Percentiles rank a stretch among this genome's conserved stretches.
phyloP scores from a whole-genome alignment of 805 yeast species.

The Monosporozyma aerobia region DNA sequence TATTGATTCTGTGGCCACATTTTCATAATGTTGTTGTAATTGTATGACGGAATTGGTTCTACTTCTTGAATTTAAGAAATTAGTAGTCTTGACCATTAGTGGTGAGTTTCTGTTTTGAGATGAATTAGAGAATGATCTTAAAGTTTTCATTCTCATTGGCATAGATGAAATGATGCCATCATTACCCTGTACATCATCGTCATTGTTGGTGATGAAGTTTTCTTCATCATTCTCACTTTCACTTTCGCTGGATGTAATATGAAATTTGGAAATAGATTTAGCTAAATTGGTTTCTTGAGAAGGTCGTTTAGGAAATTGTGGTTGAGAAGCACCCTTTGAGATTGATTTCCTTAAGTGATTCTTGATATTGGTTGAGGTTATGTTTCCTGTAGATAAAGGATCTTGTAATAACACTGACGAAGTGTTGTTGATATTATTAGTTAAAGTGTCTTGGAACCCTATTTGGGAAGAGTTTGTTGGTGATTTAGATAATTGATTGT shows the following conservation, averaged over 20 bases:
- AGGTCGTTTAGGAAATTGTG: not conserved
- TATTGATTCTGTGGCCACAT: not conserved
- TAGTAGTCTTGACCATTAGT: not conserved
- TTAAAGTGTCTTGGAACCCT: not conserved
- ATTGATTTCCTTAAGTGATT: conserved; percentile 1
- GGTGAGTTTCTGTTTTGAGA: not conserved
- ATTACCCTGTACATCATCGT: not conserved
- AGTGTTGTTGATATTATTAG: not conserved
- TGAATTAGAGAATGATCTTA: conserved; percentile 14
- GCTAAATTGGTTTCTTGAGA: not conserved
- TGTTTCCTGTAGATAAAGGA: not conserved
- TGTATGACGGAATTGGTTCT: not conserved
- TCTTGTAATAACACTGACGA: conserved; percentile 1
- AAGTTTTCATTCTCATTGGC: conserved; percentile 7
- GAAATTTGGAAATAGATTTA: conserved; percentile 10
- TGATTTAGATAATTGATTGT: conserved; percentile 13
- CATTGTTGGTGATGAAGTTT: not conserved
- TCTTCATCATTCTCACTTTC: conserved; percentile 22
- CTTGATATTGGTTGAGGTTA: not conserved
- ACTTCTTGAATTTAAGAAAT: not conserved
- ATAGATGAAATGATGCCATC: conserved; percentile 1
- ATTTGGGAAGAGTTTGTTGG: conserved; percentile 10
- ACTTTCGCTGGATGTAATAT: conserved; percentile 24
- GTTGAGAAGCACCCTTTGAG: not conserved
- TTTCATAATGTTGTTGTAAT: not conserved